Base-by-base conservation (phyloP, 2,329 filamentous ascomycete genomes). In the Cytospora mali region DNA sequence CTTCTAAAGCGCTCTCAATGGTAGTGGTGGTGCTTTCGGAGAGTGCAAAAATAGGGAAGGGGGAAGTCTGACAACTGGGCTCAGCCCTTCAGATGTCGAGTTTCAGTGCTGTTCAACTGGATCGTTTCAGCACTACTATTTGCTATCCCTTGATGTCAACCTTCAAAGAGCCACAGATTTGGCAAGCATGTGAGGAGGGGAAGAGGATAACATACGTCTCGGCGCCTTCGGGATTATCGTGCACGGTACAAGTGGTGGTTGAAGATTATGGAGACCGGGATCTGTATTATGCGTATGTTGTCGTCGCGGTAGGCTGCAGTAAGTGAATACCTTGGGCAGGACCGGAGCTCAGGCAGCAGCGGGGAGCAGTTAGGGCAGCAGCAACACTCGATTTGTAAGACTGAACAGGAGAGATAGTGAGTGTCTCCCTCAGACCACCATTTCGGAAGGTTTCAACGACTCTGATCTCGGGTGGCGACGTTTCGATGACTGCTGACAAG, bases 1-100 rank as follows among this genome's bases (percentile, higher is more conserved):
- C 79, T 55, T 52, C n/a, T 23, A 21, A 21, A 18, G 51, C 58
- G 18, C 21, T 29, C 23, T 46, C 33, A 49, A 50, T 7, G 49
- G 49, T 42, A 33, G 31, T 42, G n/a, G 21, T 6, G 11, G 42
- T n/a, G n/a, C 42, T 23, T 23, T 11, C n/a, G 42, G 11, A 23
- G 18, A 42, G 9, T n/a, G 10, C n/a, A 46, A 46, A 5, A 10
- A n/a, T 11, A 10, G n/a, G 42, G 5, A 46, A 18, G n/a, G n/a
- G 4, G 21, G 7, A 9, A 6, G 11, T 46, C 42, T 6, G 42
- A 46, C 21, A 46, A 46, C n/a, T 27, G 49, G 57, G 35, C 29
- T 39, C 46, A 27, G 48, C 39, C 18, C 21, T 27, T 28, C 10
- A 25, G 21, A 21, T 18, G 39, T 46, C 42, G 23, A 46, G 42